phyloP scores from a whole-genome alignment of 257 asterid species.

The Mentha longifolia region DNA sequence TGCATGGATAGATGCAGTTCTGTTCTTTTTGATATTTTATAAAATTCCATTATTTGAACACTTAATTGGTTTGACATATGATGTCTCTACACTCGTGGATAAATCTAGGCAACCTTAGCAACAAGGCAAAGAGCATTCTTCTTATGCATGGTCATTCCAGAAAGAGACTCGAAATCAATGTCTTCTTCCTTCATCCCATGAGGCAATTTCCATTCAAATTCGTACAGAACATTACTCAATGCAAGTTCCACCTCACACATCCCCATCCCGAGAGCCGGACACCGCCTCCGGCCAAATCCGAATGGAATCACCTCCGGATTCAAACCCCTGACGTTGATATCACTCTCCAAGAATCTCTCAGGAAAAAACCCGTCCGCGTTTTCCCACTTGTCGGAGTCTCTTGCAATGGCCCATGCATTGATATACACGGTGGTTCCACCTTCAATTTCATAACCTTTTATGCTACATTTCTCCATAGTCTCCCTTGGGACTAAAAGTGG shows the following conservation, averaged over 20 bases:
- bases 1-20: not conserved
- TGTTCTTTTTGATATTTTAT: no score
- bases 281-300: not conserved
- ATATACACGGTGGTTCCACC: conserved; percentile 25
- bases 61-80: not conserved
- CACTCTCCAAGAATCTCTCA: conserved; percentile 35
- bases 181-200: not conserved
- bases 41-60: not conserved
- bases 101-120: not conserved
- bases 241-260: not conserved
- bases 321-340: conserved; percentile 30
- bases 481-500: conserved; percentile 38
- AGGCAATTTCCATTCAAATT: not conserved
- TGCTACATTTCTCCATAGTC: conserved; percentile 23
- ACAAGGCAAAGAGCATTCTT: conserved; percentile 4
- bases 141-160: not conserved
- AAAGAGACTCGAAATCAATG: not conserved
- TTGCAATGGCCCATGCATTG: conserved; percentile 36
- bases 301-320: not conserved
- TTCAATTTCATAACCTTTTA: conserved; percentile 34
- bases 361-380: conserved; percentile 29
- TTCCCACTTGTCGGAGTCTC: conserved; percentile 32
- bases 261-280: not conserved
- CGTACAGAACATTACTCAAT: not conserved
- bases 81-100: not conserved